These are phyloP conservation scores for Zygosaccharomyces sapae DNA, from an alignment of 1,139 yeast species.

Conservation along the genomic window DNA sequence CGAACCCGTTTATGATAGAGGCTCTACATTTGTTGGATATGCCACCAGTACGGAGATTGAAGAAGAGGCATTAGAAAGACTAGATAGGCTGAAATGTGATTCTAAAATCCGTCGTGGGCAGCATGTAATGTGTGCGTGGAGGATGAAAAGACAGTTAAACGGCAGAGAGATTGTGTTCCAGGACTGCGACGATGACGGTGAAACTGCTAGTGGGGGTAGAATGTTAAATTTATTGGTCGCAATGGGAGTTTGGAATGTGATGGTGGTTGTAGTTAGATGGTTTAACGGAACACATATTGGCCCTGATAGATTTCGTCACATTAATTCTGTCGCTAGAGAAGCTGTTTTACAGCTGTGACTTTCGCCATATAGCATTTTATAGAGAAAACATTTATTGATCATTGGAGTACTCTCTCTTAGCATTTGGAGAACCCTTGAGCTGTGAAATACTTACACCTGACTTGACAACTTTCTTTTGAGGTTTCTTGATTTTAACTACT, in stretches of 20 bases:
- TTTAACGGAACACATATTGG: slow-evolving; percentile 91
- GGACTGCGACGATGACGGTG: slow-evolving; percentile 97
- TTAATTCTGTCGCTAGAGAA: slow-evolving; percentile 82
- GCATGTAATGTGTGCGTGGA: slow-evolving; percentile 85
- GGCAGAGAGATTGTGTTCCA: slow-evolving; percentile 47
- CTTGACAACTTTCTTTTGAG: slow-evolving; percentile 6
- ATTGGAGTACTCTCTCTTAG: slow-evolving; percentile 8
- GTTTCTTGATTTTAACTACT: slow-evolving; percentile 9
- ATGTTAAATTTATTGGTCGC: slow-evolving; percentile 72
- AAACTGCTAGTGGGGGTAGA: slow-evolving; percentile 91
- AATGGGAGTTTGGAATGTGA: slow-evolving; percentile 81
- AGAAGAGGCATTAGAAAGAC: slow-evolving; percentile 55
- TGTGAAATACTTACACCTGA: neutral
- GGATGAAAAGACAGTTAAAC: slow-evolving; percentile 48
- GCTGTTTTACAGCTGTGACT: neutral
- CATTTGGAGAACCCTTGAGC: neutral
- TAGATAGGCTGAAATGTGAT: slow-evolving; percentile 57
- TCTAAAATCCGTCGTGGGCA: slow-evolving; percentile 61
- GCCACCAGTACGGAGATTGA: slow-evolving; percentile 58
- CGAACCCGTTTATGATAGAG: slow-evolving; percentile 75
- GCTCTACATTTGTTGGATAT: slow-evolving; percentile 79
- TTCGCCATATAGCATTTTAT: neutral
- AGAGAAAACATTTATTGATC: slow-evolving; percentile 15
- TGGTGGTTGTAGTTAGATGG: slow-evolving; percentile 85
- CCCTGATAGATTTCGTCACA: slow-evolving; percentile 91